Evolutionary conservation across 768 basidiomycete genomes (phyloP), one percentile per base, ranked within the genome.

Genomic region (Rhizopogon vesiculosus): DNA sequence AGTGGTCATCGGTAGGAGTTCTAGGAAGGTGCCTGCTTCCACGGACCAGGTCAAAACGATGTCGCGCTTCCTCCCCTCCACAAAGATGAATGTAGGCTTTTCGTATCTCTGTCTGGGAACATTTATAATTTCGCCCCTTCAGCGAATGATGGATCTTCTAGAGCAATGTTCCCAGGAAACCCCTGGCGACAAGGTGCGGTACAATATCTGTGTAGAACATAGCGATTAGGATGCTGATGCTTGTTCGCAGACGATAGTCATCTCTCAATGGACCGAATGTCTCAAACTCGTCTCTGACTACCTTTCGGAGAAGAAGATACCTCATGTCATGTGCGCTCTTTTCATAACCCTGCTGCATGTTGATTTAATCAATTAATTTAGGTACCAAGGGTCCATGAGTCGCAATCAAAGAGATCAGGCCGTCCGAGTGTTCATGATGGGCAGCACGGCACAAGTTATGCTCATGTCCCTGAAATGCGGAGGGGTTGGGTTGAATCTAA

Each of bases 211-310:
- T 38, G 39, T 7, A 42, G 33, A 38, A 13, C 15, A 22, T 3
- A 35, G 15, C 9, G 4, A 6, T 49, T 15, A n/a, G 35, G 15
- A 8, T 38, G 54, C 54, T 54, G 41, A 62, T 53, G 5, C 31
- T 28, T 8, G 45, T 12, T 39, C 45, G 19, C 54, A 87, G 82
- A 77, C 78, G 45, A 65, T 92, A 50, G 70, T 90, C 55, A 76
- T 89, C 54, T 88, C 86, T 0, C 85, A 87, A 65, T 91, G 89
- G 83, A 86, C 85, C 0, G 67, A 74, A 6, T 86, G 82, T 55
- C 74, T 92, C 39, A 74, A 78, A 9, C 74, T 90, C 4, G 78
- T 85, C n/a, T 85, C 80, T 0, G 69, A 80, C 49, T 86, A 85
- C 62, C 73, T 91, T n/a, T 67, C 69, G 0, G 77, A 80, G 61